Base-by-base conservation (phyloP, 1,284 basidiomycete genomes). In the Leucoagaricus sp. region DNA sequence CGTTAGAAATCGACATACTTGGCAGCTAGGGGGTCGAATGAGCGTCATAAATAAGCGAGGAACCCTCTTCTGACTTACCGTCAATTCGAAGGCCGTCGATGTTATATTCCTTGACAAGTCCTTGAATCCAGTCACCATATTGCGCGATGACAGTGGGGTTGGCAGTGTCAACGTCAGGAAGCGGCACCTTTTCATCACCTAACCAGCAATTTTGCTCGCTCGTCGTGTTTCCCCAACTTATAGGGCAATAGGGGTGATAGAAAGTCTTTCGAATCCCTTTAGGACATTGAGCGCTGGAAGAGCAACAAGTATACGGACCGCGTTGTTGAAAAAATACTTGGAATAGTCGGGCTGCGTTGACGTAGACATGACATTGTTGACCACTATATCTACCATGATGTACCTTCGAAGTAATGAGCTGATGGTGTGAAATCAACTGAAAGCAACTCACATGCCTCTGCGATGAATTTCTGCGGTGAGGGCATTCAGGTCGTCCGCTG, bases 61-160 rank as follows among this genome's bases (percentile, higher is more conserved):
- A 15, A 44, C 15, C n/a, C 55, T 34, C 15, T 21, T 33, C 23
- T 65, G 66, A 58, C 63, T 66, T 75, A 89, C 74, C 75, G 66
- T 94, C 92, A 65, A 94, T 90, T 41, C 91, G 83, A 50, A 94
- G 76, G 12, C 86, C 86, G 64, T 88, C 86, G 55, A 90, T 83
- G 21, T 72, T 70, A 65, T 86, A 92, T 60, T 84, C 83, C 55
- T 79, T 63, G 15, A 89, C 85, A 4, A 90, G 74, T 25, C 77
- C 69, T 25, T 72, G 67, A 59, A 92, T 84, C 88, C 87, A 92
- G 7, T 69, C 67, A 48, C 83, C 75, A 64, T 89, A 84, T 15
- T 75, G 75, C 19, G 73, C 68, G 25, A 83, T 75, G 26, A 92
- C 86, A 26, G 69, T 69, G 15, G 79, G 71, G 65, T 88, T 81